phyloP scores from a whole-genome alignment of 345 rosid genomes.

The Eucalyptus cloeziana region DNA sequence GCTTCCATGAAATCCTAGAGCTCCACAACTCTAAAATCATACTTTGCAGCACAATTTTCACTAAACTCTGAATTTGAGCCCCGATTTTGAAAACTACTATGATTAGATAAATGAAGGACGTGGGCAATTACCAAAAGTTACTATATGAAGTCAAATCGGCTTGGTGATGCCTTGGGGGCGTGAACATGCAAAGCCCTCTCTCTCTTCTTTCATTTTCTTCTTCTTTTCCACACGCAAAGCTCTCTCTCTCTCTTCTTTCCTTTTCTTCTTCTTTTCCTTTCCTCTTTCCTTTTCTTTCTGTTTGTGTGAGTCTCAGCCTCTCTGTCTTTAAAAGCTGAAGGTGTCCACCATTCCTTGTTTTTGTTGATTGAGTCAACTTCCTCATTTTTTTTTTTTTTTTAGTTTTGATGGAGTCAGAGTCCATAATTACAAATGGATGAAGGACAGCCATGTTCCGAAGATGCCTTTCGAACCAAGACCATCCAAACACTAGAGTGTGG shows the following conservation, averaged over 20 bases:
- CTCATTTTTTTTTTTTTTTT: not conserved
- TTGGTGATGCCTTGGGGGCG: fast-evolving
- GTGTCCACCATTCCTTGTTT: fast-evolving
- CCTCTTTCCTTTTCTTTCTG: not conserved
- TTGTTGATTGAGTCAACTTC: not conserved
- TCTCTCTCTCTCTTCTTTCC: too few relatives aligned
- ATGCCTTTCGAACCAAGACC: not conserved
- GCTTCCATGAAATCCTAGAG: not conserved
- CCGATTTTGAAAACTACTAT: fast-evolving
- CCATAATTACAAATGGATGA: not conserved
- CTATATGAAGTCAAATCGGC: not conserved
- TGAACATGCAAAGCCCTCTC: not conserved
- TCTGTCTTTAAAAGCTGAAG: not conserved
- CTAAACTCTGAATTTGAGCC: not conserved
- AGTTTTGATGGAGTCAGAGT: too few relatives aligned
- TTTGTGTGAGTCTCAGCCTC: not conserved
- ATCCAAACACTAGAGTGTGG: not conserved
- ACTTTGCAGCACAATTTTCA: not conserved
- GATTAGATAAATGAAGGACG: fast-evolving
- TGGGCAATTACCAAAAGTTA: fast-evolving
- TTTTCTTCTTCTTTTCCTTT: too few relatives aligned
- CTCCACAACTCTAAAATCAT: not conserved
- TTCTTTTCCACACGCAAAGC: not conserved
- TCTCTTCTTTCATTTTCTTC: not conserved
- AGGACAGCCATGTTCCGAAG: not conserved